Conservation (phyloP, 768 basidiomycete species). For the Nevesoporus exiguus region DNA sequence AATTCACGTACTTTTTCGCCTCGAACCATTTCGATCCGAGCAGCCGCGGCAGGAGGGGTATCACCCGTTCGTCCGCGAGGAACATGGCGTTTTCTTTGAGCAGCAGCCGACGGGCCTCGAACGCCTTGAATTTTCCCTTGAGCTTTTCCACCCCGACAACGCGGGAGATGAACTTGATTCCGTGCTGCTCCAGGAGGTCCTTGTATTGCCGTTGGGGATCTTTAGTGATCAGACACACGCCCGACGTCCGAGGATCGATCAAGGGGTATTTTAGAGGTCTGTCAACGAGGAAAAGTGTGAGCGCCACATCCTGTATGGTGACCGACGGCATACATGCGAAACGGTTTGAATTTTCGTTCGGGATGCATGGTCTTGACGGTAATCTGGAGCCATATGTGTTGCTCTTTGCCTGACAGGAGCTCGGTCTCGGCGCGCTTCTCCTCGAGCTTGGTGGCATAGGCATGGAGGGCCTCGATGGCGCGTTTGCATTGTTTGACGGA, state of each 20-base stretch:
- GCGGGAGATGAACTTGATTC: conserved; percentile 85
- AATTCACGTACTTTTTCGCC: conserved; percentile 80
- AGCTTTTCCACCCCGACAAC: conserved; percentile 91
- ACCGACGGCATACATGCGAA: conserved; percentile 64
- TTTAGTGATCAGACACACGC: conserved; percentile 91
- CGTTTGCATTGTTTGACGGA: conserved; percentile 68
- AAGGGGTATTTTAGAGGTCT: conserved; percentile 76
- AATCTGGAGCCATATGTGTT: conserved; percentile 85
- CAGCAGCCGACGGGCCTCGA: conserved; percentile 76
- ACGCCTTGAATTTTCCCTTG: conserved; percentile 89
- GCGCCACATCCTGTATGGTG: not conserved
- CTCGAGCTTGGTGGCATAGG: conserved; percentile 63
- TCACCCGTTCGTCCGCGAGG: conserved; percentile 86
- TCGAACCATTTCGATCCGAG: conserved; percentile 90
- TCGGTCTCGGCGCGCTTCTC: conserved; percentile 67
- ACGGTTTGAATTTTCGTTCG: conserved; percentile 73
- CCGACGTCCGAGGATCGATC: conserved; percentile 75
- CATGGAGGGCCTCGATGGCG: conserved; percentile 76
- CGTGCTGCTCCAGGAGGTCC: conserved; percentile 73
- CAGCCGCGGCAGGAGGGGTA: conserved; percentile 82
- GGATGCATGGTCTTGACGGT: conserved; percentile 81
- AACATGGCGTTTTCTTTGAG: conserved; percentile 90
- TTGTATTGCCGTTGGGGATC: conserved; percentile 97
- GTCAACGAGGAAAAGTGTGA: not conserved
- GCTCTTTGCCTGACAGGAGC: conserved; percentile 74